phyloP scores from a whole-genome alignment of 2,329 filamentous ascomycete genomes.

The Penicillium sp. region DNA sequence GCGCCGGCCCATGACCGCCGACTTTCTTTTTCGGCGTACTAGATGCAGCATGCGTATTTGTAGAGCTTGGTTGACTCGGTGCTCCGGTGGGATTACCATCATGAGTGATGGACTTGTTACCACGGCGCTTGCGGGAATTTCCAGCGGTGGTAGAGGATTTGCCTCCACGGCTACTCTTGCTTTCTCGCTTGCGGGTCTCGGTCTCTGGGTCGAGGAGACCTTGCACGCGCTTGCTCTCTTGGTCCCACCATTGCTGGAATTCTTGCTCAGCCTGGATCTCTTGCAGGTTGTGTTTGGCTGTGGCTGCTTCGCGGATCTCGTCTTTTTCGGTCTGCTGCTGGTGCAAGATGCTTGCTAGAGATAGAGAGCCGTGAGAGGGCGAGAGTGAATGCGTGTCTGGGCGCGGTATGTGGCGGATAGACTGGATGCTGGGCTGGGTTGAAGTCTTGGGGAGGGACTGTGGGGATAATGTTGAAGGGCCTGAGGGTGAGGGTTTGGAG shows the following conservation, averaged over 20 bases:
- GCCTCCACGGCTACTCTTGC: constrained; percentile 15
- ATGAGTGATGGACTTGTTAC: constrained; percentile 10
- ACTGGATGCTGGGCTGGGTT: constrained; percentile 33
- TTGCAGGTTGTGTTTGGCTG: constrained; percentile 76
- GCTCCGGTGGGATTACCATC: constrained; percentile 5
- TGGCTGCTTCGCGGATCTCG: constrained; percentile 68
- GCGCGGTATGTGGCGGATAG: constrained; percentile 47
- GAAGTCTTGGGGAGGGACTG: constrained; percentile 21
- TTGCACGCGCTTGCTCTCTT: constrained; percentile 36
- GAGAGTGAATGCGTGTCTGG: constrained; percentile 32
- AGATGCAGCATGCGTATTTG: constrained; percentile 1
- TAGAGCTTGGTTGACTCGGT: constrained; percentile 3
- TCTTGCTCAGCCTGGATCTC: constrained; percentile 97
- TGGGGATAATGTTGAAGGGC: constrained; percentile 28
- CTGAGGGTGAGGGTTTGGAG: constrained; percentile 17
- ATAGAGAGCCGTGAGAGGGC: constrained; percentile 62
- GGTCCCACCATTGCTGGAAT: constrained; percentile 64
- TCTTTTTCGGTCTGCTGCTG: constrained; percentile 82
- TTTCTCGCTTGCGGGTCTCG: constrained; percentile 8
- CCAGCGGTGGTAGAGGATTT: constrained; percentile 9
- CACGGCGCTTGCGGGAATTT: constrained; percentile 16
- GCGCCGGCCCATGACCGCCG: constrained; percentile 10
- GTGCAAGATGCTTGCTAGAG: constrained; percentile 80
- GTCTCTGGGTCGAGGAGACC: constrained; percentile 26
- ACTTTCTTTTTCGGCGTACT: constrained; percentile 11